These are phyloP conservation scores for Meyerozyma athensensis DNA, from an alignment of 1,139 yeast genomes.

Conservation along the genomic window DNA sequence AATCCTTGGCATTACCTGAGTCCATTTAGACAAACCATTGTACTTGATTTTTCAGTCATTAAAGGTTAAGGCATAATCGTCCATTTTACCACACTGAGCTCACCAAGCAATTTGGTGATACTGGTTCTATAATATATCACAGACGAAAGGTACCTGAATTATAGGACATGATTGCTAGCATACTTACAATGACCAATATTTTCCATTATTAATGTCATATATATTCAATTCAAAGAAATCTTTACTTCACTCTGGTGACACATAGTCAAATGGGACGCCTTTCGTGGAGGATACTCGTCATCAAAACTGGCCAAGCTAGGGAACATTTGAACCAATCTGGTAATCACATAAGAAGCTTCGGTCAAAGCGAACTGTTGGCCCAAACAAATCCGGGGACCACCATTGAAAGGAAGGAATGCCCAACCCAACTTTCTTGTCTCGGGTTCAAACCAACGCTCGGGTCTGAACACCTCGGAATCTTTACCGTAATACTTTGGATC, in stretches of 20 bases:
- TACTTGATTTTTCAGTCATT: too few relatives aligned
- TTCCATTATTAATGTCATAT: too few relatives aligned
- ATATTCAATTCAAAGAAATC: too few relatives aligned
- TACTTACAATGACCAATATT: too few relatives aligned
- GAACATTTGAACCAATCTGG: conserved; percentile 26
- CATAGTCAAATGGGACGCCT: conserved; percentile 32
- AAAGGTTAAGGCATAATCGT: too few relatives aligned
- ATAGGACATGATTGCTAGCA: too few relatives aligned
- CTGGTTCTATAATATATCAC: too few relatives aligned
- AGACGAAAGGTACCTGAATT: too few relatives aligned
- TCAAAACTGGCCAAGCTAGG: conserved; percentile 26
- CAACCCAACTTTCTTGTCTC: conserved; percentile 29
- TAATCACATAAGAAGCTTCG: conserved; percentile 33
- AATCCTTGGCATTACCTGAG: conserved; percentile 15
- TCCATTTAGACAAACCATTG: too few relatives aligned
- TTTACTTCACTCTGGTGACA: conserved; percentile 21
- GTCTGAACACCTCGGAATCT: conserved; percentile 12
- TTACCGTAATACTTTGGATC: conserved; percentile 9
- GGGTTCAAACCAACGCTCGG: conserved; percentile 17
- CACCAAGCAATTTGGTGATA: too few relatives aligned
- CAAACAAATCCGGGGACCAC: conserved; percentile 41
- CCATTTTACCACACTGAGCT: too few relatives aligned
- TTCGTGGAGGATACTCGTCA: conserved; percentile 27
- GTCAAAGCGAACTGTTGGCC: conserved; percentile 46
- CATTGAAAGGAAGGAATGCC: conserved; percentile 42